These are phyloP conservation scores for Termitomyces sp. DNA, from an alignment of 768 basidiomycete genomes.

Conservation along the genomic window DNA sequence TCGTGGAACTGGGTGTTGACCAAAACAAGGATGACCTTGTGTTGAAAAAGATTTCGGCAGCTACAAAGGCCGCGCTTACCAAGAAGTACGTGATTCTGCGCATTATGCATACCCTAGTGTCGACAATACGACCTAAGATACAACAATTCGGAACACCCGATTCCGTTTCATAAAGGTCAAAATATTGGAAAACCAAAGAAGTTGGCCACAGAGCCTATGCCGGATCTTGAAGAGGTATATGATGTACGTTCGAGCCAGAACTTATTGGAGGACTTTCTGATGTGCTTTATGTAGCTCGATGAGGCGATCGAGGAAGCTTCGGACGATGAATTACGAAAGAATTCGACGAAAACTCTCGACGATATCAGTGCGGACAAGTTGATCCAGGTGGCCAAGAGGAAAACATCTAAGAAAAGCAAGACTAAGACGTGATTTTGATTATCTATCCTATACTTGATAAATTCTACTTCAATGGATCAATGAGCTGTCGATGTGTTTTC, in stretches of 20 bases:
- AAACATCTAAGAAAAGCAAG: slow-evolving; percentile 18
- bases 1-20: slow-evolving; percentile 90
- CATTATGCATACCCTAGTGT: not conserved
- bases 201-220: slow-evolving; percentile 65
- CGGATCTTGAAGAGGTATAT: slow-evolving; percentile 90
- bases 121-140: slow-evolving; percentile 51
- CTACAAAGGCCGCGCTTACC: slow-evolving; percentile 83
- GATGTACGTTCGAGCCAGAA: slow-evolving; percentile 45
- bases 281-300: slow-evolving; percentile 28
- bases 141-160: slow-evolving; percentile 85
- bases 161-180: slow-evolving; percentile 88
- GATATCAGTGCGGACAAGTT: slow-evolving; percentile 30
- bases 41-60: slow-evolving; percentile 77
- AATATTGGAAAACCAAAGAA: slow-evolving; percentile 86
- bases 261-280: not conserved
- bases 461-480: not conserved
- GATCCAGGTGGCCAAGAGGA: slow-evolving; percentile 39
- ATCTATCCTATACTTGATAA: not conserved
- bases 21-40: slow-evolving; percentile 68
- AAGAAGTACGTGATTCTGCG: slow-evolving; percentile 53
- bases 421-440: slow-evolving; percentile 7
- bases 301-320: slow-evolving; percentile 43
- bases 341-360: slow-evolving; percentile 19
- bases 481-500: too few species aligned
- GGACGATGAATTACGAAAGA: slow-evolving; percentile 38